Evolutionary conservation across 495 filamentous ascomycete genomes (phyloP), one percentile per base, ranked within the genome.

Genomic region (Coniosporium apollinis): DNA sequence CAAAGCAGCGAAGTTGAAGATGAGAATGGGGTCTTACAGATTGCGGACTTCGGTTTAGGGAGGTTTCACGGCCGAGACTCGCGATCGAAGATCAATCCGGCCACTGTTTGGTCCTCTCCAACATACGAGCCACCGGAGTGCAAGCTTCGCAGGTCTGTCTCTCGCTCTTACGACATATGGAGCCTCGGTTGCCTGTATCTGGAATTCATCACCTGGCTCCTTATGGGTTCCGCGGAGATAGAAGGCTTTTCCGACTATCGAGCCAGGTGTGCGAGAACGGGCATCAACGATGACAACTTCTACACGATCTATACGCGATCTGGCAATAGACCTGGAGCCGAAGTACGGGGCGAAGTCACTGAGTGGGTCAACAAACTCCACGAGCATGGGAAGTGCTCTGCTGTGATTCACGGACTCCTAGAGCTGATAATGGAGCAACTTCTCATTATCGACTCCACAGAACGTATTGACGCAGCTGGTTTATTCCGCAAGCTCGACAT

Each of bases 41-140:
- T 52, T 16, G 36, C 51, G 9, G 45, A 52, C 41, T 33, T 47
- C 30, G 36, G 48, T 1, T 24, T 51, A 5, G 38, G 28, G 1
- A 15, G 43, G 22, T 31, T 54, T 22, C 32, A 39, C 32, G 42
- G 36, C 18, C 22, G 22, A 41, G 42, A 36, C 25, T 43, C 30
- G 22, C 22, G 37, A n/a, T 42, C 39, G 1, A 37, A 28, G 11
- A 24, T 36, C 3, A 20, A 42, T 22, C 20, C 13, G 10, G 25
- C 9, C 10, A 15, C 32, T 15, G 19, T 38, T n/a, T 18, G 14
- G 10, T 19, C 22, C 16, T 29, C 41, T 2, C 20, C 22, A 14
- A 44, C 41, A 3, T 44, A 44, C 18, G 28, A 33, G 19, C 19
- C 41, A 26, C 41, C 41, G n/a, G 44, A 47, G 19, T 19, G 17